phyloP scores from a whole-genome alignment of 1,284 basidiomycete species.

The Naganishia sp. region DNA sequence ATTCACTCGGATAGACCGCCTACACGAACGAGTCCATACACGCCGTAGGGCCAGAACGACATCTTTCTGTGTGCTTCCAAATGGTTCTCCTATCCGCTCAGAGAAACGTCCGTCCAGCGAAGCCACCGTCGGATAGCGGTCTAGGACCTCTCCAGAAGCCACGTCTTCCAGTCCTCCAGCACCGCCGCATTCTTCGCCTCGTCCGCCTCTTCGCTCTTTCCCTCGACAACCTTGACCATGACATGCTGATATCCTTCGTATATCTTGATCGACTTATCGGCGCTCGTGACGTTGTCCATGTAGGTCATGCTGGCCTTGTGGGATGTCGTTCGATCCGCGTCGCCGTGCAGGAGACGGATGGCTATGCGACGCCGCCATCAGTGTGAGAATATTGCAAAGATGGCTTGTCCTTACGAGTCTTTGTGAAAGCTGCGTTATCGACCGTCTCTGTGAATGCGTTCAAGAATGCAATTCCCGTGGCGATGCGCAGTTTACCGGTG shows the following conservation, averaged over 20 bases:
- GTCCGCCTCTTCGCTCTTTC: conserved; percentile 45
- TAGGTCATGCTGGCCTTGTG: conserved; percentile 52
- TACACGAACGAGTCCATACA: too few relatives aligned
- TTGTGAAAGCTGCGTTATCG: conserved; percentile 43
- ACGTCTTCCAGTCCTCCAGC: conserved; percentile 48
- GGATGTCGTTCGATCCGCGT: conserved; percentile 56
- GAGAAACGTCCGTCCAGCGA: too few relatives aligned
- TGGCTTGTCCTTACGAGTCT: conserved; percentile 41
- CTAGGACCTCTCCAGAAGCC: conserved; percentile 44
- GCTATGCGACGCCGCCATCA: conserved; percentile 39
- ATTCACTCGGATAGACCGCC: too few relatives aligned
- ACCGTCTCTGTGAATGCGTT: conserved; percentile 54
- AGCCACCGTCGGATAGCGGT: too few relatives aligned
- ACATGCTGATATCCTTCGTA: conserved; percentile 58
- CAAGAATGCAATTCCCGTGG: conserved; percentile 56
- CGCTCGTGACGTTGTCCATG: conserved; percentile 48
- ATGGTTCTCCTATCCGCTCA: too few relatives aligned
- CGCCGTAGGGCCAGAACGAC: too few relatives aligned
- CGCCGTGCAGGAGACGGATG: conserved; percentile 56
- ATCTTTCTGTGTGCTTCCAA: too few relatives aligned
- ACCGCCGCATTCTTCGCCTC: conserved; percentile 52
- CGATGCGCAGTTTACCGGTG: conserved; percentile 56
- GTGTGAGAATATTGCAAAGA: background rate
- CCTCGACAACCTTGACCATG: conserved; percentile 44
- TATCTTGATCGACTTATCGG: conserved; percentile 55